Percentiles rank a stretch among this genome's conserved stretches.
These are phyloP conservation scores for Wickerhamiella kazuoi DNA, from an alignment of 805 yeast species.

Conservation along the genomic window DNA sequence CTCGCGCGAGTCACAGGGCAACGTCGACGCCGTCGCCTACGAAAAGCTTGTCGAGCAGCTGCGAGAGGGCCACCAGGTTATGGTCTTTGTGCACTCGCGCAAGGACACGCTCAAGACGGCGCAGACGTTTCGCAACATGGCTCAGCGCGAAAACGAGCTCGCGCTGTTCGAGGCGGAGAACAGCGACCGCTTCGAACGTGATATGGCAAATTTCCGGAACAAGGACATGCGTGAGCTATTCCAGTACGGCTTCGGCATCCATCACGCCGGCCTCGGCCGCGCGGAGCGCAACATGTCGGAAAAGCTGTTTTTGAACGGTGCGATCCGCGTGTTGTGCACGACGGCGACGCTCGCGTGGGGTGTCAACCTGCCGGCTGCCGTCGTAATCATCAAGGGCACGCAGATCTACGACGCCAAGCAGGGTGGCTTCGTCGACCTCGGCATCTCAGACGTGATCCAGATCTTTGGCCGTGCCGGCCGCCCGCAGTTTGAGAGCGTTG, in stretches of 20 bases:
- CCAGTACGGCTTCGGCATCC: slow-evolving; percentile 65
- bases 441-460: slow-evolving; percentile 92
- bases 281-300: slow-evolving; percentile 82
- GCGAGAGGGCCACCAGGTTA: slow-evolving; percentile 63
- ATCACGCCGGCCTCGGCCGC: slow-evolving; percentile 94
- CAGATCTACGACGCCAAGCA: slow-evolving; percentile 86
- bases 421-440: slow-evolving; percentile 88
- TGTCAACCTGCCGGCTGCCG: slow-evolving; percentile 95
- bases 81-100: slow-evolving; percentile 93
- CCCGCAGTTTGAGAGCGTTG: slow-evolving; percentile 84
- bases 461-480: slow-evolving; percentile 99
- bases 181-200: slow-evolving; percentile 31
- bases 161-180: slow-evolving; percentile 41
- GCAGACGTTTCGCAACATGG: slow-evolving; percentile 47
- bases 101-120: slow-evolving; percentile 83
- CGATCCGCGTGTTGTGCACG: slow-evolving; percentile 77
- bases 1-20: slow-evolving; percentile 35
- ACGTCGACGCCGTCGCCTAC: slow-evolving; percentile 58
- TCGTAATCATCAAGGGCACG: slow-evolving; percentile 90
- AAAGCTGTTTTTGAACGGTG: slow-evolving; percentile 68
- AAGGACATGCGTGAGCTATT: slow-evolving; percentile 60
- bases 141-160: slow-evolving; percentile 40
- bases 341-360: slow-evolving; percentile 99
- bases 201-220: slow-evolving; percentile 48
- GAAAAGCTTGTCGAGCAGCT: slow-evolving; percentile 56